phyloP scores from a whole-genome alignment of 306 rosid genomes.

The Leucaena leucocephala region DNA sequence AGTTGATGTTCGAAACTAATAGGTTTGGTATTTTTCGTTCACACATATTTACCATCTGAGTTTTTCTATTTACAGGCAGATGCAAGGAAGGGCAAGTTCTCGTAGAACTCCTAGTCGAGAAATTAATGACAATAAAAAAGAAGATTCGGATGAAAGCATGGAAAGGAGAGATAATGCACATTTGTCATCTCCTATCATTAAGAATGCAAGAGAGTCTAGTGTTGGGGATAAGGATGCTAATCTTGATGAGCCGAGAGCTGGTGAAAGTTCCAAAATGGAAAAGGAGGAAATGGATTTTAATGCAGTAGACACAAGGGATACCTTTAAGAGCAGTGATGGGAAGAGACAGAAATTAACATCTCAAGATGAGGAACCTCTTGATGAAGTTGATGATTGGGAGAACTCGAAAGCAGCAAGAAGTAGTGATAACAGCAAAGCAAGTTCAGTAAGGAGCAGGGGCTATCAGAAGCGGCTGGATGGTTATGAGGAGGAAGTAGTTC shows the following conservation, averaged over 20 bases:
- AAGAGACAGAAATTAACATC: conserved; percentile 54
- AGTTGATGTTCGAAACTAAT: conserved; percentile 18
- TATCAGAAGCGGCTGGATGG: conserved; percentile 72
- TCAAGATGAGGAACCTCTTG: conserved; percentile 61
- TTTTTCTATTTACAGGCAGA: conserved; percentile 49
- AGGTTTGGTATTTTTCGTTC: conserved; percentile 27
- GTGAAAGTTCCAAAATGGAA: conserved; percentile 62
- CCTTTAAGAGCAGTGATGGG: conserved; percentile 47
- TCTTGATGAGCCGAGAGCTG: conserved; percentile 61
- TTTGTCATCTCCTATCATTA: conserved; percentile 60
- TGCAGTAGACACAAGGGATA: conserved; percentile 38
- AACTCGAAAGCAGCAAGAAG: conserved; percentile 91
- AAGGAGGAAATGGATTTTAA: conserved; percentile 54
- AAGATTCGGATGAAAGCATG: conserved; percentile 77
- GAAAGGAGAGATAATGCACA: conserved; percentile 53
- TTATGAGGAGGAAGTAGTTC: conserved; percentile 90
- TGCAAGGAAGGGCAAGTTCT: conserved; percentile 52
- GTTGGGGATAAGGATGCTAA: conserved; percentile 60
- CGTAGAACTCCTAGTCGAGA: conserved; percentile 38
- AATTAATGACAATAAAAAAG: conserved; percentile 48
- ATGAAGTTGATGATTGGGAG: conserved; percentile 71
- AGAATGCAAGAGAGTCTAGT: conserved; percentile 60
- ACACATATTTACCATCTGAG: conserved; percentile 23
- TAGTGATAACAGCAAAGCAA: conserved; percentile 96
- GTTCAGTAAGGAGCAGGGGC: conserved; percentile 93